Conservation (phyloP, 139 green algal species). For the Edaphochlamys debaryana region DNA sequence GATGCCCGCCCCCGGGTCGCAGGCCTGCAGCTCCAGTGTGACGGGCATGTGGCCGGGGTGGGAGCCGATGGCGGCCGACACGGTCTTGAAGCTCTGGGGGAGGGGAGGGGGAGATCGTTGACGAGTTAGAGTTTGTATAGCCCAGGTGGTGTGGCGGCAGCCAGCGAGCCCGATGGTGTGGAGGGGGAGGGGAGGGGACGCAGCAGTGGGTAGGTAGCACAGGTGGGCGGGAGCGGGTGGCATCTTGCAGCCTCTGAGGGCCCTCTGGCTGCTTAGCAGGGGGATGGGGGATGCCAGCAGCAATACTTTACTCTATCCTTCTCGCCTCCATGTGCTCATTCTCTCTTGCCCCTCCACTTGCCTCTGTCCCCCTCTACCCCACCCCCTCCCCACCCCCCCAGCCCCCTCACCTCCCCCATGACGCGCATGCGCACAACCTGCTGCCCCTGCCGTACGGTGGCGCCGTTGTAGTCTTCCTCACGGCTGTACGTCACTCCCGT, state of each 20-base stretch:
- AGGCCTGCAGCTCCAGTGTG: slow-evolving; percentile 59
- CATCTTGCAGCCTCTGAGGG: no score
- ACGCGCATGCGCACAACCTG: slow-evolving; percentile 55
- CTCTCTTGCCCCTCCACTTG: neutral
- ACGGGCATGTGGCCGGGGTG: slow-evolving; percentile 61
- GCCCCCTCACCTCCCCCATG: slow-evolving; percentile 35
- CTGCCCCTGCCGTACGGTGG: slow-evolving; percentile 51
- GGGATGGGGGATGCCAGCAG: no score
- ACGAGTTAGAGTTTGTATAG: no score
- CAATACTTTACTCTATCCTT: no score
- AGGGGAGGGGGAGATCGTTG: no score
- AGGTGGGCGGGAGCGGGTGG: no score
- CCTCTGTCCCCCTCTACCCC: neutral
- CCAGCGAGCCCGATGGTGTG: no score
- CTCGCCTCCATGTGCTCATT: no score
- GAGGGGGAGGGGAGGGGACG: no score
- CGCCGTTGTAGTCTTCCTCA: slow-evolving; percentile 48
- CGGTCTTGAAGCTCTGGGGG: slow-evolving; percentile 58
- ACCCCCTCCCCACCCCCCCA: neutral
- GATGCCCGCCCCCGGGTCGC: neutral
- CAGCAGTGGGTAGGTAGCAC: no score
- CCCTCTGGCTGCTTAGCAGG: no score
- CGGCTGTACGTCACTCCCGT: slow-evolving; percentile 57
- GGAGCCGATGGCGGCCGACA: slow-evolving; percentile 57
- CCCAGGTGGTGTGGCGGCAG: no score